A percentile compares a stretch with the other conserved stretches of the same genome.
Conservation (phyloP, 2,329 filamentous ascomycete species). For the Colletotrichum gloeosporioides region DNA sequence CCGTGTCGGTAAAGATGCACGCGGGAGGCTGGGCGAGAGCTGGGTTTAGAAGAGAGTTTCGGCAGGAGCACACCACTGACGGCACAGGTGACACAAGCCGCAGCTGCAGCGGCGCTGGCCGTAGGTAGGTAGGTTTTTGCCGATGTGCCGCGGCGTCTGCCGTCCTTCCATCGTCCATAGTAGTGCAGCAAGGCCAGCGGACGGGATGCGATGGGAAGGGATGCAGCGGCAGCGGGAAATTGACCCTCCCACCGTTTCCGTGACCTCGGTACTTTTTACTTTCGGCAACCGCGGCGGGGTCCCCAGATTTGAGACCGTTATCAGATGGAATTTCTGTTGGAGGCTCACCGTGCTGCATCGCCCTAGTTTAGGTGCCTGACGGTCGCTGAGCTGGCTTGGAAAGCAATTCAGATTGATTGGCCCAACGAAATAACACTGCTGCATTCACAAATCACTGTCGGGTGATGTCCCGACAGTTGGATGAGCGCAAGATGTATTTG, state of each 20-base stretch:
- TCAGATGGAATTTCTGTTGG: conserved; percentile 7
- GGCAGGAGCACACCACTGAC: neutral
- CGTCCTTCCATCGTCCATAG: neutral
- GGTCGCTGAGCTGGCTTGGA: neutral
- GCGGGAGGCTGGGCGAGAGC: neutral
- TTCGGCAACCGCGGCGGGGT: conserved; percentile 11
- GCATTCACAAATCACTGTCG: neutral
- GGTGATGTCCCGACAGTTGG: neutral
- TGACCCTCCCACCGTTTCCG: neutral
- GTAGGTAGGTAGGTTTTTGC: neutral
- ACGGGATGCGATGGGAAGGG: neutral
- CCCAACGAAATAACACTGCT: neutral
- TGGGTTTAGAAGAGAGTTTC: neutral
- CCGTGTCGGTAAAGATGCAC: neutral
- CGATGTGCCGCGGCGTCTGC: neutral
- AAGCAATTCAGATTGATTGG: neutral
- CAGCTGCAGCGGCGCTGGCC: neutral
- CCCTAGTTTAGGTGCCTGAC: neutral
- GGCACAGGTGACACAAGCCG: neutral
- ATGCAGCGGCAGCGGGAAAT: neutral
- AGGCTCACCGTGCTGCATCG: neutral
- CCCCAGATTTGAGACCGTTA: conserved; percentile 13
- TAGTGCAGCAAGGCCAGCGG: neutral
- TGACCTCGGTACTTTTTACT: conserved; percentile 13
- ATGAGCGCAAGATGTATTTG: neutral